Conservation (phyloP, 345 rosid species). For the Euphorbia tirucalli region DNA sequence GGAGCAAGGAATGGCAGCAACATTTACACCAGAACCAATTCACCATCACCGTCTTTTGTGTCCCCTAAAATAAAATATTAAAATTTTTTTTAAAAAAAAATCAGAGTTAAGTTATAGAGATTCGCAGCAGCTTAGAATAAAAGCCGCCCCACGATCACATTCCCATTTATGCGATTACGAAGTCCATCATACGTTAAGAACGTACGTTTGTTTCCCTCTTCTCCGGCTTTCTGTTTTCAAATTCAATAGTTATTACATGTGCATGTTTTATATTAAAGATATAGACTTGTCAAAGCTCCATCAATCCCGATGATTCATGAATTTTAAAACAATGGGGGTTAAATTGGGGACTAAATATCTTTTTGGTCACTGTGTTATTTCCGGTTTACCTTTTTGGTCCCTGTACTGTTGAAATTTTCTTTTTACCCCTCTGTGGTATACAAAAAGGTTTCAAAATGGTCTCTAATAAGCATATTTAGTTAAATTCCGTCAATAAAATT, state of each 20-base stretch:
- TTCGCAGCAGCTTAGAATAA: slow-evolving; percentile 42
- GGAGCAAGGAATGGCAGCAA: slow-evolving; percentile 54
- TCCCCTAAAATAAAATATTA: not conserved
- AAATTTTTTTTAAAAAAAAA: not conserved
- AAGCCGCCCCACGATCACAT: slow-evolving; percentile 18
- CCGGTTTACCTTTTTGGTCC: no score
- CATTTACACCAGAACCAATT: slow-evolving; percentile 13
- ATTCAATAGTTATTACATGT: slow-evolving; percentile 12
- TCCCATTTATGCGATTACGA: not conserved
- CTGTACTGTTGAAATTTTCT: no score
- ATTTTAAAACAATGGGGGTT: not conserved
- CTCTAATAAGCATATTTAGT: no score
- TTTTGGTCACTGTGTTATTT: no score
- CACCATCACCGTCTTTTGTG: slow-evolving; percentile 13
- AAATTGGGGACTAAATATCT: not conserved
- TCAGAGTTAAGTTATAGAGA: slow-evolving; percentile 42
- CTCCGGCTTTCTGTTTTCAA: slow-evolving; percentile 26
- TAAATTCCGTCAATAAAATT: no score
- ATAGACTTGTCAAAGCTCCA: not conserved
- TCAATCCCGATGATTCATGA: not conserved
- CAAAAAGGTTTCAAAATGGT: no score
- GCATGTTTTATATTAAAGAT: not conserved
- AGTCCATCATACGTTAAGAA: slow-evolving; percentile 9
- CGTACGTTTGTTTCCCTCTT: slow-evolving; percentile 29
- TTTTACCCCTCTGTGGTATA: no score